Base-by-base conservation (phyloP, 768 basidiomycete species). In the Suillus ampliporus region DNA sequence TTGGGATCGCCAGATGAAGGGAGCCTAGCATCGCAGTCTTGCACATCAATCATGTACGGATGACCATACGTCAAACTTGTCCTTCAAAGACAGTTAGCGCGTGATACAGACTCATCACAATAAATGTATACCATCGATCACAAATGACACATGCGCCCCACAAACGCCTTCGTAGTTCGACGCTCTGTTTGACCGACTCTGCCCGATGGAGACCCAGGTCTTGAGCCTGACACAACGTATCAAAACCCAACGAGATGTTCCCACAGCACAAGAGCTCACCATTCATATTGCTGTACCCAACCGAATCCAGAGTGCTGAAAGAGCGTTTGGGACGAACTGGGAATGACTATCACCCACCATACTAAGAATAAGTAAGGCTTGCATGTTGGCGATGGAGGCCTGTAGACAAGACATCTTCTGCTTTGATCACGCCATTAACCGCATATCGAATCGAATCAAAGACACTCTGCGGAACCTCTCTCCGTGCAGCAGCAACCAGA, bases 111-210 rank as follows among this genome's bases (percentile, higher is more conserved):
- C 28, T 34, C 57, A 64, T 67, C 60, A 35, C 13, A 48, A 7
- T 19, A 60, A 56, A 47, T 61, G 23, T 83, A 67, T 78, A 94
- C 92, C 95, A 97, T 78, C 97, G 83, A 76, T 99, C 97, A 68
- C 90, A 89, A 68, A 99, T 94, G 60, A 99, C 88, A 78, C 97
- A 99, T 43, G 89, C 89, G 26, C 89, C 94, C 97, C 97, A 99
- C 41, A 99, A 80, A 58, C 97, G 84, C 63, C 97, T 84, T 58
- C 95, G 82, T 47, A 95, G 82, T 74, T 96, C 96, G 53, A 99
- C 86, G 65, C 89, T 85, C 72, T 90, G 89, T 68, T 88, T 91
- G 47, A 90, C 88, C 1, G 90, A 89, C 74, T 96, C 94, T 50
- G 96, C 93, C 28, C 97, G 86, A 75, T 99, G 97, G 57, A 99